phyloP scores from a whole-genome alignment of 1,139 yeast species.

The Sugiyamaella paludigena region DNA sequence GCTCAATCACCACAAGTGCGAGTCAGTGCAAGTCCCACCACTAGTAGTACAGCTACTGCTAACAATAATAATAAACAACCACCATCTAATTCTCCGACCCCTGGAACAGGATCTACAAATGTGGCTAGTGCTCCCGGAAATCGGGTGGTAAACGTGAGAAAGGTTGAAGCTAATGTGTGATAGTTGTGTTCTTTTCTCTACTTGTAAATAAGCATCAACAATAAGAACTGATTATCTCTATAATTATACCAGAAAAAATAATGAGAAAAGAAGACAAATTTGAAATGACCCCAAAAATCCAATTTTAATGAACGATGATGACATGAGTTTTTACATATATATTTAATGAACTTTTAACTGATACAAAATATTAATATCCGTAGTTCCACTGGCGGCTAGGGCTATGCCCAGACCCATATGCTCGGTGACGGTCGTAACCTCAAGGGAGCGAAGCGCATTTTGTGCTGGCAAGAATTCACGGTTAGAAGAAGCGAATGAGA shows the following conservation, averaged over 20 bases:
- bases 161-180: conserved; percentile 17
- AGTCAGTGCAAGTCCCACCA: too few species aligned
- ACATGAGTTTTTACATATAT: conserved; percentile 13
- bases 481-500: too few species aligned
- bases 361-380: too few species aligned
- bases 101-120: conserved; percentile 1
- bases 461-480: too few species aligned
- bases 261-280: neutral
- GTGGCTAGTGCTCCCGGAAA: conserved; percentile 2
- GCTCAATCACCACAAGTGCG: neutral
- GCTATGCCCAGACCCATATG: neutral
- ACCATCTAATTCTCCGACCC: conserved; percentile 6
- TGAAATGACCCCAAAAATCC: conserved; percentile 8
- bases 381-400: conserved; percentile 8
- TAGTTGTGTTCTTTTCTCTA: neutral
- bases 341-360: conserved; percentile 9
- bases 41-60: too few species aligned
- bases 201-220: conserved; percentile 1
- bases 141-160: conserved; percentile 11
- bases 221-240: neutral
- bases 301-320: conserved; percentile 13
- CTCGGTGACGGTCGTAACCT: neutral
- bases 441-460: neutral
- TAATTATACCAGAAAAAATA: neutral
- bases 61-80: neutral